Conservation (phyloP, 257 asterid genomes). For the Eustoma russellianum region DNA sequence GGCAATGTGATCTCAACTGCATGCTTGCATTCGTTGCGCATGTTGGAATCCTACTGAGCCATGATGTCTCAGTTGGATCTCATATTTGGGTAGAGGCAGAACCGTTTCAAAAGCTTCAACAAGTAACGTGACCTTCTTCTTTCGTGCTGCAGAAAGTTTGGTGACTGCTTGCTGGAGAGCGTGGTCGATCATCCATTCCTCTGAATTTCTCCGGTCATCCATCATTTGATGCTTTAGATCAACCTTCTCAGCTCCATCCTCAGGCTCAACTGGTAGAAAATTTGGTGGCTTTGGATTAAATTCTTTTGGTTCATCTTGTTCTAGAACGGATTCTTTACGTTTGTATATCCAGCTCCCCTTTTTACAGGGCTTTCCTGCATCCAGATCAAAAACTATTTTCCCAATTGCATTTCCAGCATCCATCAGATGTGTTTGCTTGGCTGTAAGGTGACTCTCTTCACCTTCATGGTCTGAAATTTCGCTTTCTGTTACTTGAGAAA, state of each 20-base stretch:
- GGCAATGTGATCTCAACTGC: constrained; percentile 36
- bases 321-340: constrained; percentile 23
- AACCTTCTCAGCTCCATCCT: constrained; percentile 59
- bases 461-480: background rate
- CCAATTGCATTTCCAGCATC: background rate
- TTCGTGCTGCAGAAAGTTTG: constrained; percentile 70
- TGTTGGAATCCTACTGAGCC: constrained; percentile 21
- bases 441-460: background rate
- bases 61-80: constrained; percentile 22
- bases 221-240: constrained; percentile 72
- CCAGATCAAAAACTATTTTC: constrained; percentile 5
- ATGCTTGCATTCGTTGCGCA: constrained; percentile 46
- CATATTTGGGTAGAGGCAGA: constrained; percentile 37
- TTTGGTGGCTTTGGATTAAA: constrained; percentile 79
- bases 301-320: constrained; percentile 25
- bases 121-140: constrained; percentile 64
- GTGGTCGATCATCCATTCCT: constrained; percentile 89
- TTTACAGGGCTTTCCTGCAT: constrained; percentile 7
- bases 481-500: background rate
- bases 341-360: constrained; percentile 18
- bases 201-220: constrained; percentile 56
- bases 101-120: constrained; percentile 89
- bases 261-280: constrained; percentile 52
- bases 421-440: background rate
- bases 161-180: constrained; percentile 69